Conservation (phyloP, 257 asterid species). For the Petunia axillaris region DNA sequence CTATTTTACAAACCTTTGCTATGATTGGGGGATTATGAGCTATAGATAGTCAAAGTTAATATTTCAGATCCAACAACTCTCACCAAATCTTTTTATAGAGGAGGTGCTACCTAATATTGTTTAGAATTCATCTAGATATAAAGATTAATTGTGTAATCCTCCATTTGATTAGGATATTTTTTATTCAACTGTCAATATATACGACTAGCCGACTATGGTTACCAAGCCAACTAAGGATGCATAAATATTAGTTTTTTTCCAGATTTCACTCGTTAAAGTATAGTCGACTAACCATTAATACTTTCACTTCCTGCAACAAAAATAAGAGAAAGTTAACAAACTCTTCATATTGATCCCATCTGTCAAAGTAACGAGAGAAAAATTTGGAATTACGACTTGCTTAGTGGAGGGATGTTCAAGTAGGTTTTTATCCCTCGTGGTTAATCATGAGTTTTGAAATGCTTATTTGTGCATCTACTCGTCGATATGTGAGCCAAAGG, state of each 20-base stretch:
- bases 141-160: neutral
- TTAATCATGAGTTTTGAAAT: too few relatives aligned
- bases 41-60: neutral
- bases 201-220: neutral
- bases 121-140: neutral
- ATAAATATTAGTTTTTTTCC: neutral
- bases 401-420: too few relatives aligned
- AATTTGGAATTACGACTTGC: too few relatives aligned
- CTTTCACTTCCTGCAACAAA: too few relatives aligned
- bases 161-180: conserved; percentile 8
- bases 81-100: conserved; percentile 2
- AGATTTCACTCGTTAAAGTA: neutral
- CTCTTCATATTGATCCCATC: too few relatives aligned
- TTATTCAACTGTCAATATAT: neutral
- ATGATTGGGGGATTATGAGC: neutral
- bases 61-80: neutral
- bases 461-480: too few relatives aligned
- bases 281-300: neutral
- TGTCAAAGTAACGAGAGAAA: too few relatives aligned
- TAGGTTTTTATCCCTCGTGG: too few relatives aligned
- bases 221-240: neutral
- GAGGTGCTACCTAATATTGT: neutral
- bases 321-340: too few relatives aligned
- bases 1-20: neutral
- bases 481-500: too few relatives aligned